Percentiles rank a stretch among this genome's conserved stretches.
phyloP scores from a whole-genome alignment of 2,329 filamentous ascomycete species.

The Aspergillus sp. region DNA sequence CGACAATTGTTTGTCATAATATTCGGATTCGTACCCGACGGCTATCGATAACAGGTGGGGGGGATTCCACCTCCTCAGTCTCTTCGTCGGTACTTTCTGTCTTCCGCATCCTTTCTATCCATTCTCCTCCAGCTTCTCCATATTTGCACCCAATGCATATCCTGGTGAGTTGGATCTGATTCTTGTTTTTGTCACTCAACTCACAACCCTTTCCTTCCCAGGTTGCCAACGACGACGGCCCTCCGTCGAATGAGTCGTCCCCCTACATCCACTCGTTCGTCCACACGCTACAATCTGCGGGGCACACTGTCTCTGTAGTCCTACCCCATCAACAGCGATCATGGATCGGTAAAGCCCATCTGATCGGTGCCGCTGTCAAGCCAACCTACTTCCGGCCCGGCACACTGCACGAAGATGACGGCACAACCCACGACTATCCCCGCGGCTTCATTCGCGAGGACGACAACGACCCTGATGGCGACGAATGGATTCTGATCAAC shows the following conservation, averaged over 20 bases:
- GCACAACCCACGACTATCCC: conserved; percentile 64
- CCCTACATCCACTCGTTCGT: conserved; percentile 78
- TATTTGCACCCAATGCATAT: conserved; percentile 47
- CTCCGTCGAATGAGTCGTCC: conserved; percentile 73
- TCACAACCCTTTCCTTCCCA: conserved; percentile 19
- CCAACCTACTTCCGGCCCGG: conserved; percentile 78
- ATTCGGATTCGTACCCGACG: conserved; percentile 5
- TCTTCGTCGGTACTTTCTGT: conserved; percentile 11
- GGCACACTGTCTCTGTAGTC: conserved; percentile 87
- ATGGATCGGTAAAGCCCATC: conserved; percentile 98
- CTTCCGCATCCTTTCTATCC: conserved; percentile 6
- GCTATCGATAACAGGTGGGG: conserved; percentile 23
- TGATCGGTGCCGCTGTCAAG: conserved; percentile 84
- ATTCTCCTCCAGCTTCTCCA: conserved; percentile 2
- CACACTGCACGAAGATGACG: conserved; percentile 62
- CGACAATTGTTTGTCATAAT: not conserved
- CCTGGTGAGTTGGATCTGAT: conserved; percentile 40
- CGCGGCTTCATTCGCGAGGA: conserved; percentile 53
- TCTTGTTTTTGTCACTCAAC: not conserved
- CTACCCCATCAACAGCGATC: conserved; percentile 89
- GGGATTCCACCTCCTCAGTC: conserved; percentile 8
- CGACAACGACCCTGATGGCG: conserved; percentile 51
- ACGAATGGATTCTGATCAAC: conserved; percentile 80
- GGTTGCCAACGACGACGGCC: conserved; percentile 73
- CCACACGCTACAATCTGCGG: conserved; percentile 67